phyloP scores from a whole-genome alignment of 495 filamentous ascomycete genomes.

The Neurospora sp. region DNA sequence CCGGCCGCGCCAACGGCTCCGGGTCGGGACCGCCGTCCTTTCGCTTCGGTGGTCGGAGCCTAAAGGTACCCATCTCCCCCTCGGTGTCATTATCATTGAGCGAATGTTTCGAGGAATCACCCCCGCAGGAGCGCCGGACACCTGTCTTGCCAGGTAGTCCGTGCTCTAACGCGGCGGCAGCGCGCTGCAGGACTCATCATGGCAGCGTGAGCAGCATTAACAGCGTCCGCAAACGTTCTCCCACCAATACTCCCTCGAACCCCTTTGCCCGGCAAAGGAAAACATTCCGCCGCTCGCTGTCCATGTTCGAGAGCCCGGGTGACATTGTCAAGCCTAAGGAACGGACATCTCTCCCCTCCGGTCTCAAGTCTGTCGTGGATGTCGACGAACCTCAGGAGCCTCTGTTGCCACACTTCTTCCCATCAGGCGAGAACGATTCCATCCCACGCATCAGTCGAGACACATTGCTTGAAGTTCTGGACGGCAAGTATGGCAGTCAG shows the following conservation, averaged over 20 bases:
- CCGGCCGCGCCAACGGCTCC: constrained; percentile 28
- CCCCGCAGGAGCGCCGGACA: constrained; percentile 56
- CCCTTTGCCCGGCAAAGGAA: constrained; percentile 71
- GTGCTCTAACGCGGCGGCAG: constrained; percentile 36
- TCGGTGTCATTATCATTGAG: constrained; percentile 55
- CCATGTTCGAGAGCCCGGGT: constrained; percentile 91
- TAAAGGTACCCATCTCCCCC: constrained; percentile 16
- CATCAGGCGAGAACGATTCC: constrained; percentile 68
- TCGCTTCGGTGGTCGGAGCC: constrained; percentile 56
- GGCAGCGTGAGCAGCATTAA: constrained; percentile 31
- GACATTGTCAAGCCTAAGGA: constrained; percentile 69
- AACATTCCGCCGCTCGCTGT: constrained; percentile 80
- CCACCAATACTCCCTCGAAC: constrained; percentile 57
- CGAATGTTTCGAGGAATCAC: constrained; percentile 73
- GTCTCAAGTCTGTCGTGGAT: constrained; percentile 66
- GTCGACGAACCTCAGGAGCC: constrained; percentile 55
- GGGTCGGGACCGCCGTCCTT: constrained; percentile 64
- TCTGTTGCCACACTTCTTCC: constrained; percentile 73
- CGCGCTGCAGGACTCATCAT: constrained; percentile 54
- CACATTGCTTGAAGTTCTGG: constrained; percentile 75
- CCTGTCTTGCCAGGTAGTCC: constrained; percentile 29
- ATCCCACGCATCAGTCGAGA: constrained; percentile 77
- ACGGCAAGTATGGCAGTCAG: constrained; percentile 64
- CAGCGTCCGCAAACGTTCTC: constrained; percentile 56
- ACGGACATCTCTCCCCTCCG: constrained; percentile 35